phyloP scores from a whole-genome alignment of 148 eudicot genomes.

The Silene conica region DNA sequence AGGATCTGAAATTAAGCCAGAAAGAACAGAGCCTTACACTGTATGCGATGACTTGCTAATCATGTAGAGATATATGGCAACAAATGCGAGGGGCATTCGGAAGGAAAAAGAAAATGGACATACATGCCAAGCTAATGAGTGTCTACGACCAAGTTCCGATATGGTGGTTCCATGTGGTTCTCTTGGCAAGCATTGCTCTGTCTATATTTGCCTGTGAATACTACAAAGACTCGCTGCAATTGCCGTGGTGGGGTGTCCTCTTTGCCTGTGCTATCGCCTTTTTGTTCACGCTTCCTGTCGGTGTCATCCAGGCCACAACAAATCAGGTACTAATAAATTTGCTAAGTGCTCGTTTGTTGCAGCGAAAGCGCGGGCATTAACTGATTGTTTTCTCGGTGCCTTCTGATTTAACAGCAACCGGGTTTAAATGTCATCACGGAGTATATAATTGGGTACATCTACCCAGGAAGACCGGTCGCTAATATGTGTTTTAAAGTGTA shows the following conservation, averaged over 20 bases:
- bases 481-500: constrained; percentile 87
- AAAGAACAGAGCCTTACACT: no score
- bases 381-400: not conserved
- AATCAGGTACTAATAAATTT: constrained; percentile 51
- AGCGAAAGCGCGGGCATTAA: not conserved
- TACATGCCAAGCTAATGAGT: constrained; percentile 64
- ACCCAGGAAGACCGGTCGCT: constrained; percentile 77
- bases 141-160: constrained; percentile 53
- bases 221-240: constrained; percentile 54
- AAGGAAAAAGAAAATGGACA: constrained; percentile 36
- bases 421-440: constrained; percentile 82
- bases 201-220: constrained; percentile 46
- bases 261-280: constrained; percentile 57
- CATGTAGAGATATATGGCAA: constrained; percentile 43
- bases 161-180: constrained; percentile 71
- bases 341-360: not conserved
- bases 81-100: constrained; percentile 44
- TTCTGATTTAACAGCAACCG: constrained; percentile 45
- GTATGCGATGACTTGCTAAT: not conserved
- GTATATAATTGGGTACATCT: constrained; percentile 62
- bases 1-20: no score
- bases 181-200: constrained; percentile 35
- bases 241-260: constrained; percentile 88
- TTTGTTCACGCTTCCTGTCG: constrained; percentile 75
- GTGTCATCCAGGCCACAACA: constrained; percentile 69